Evolutionary conservation across 345 rosid species (phyloP), one percentile per base, ranked within the genome.

Genomic region (Eucalyptus melliodora): DNA sequence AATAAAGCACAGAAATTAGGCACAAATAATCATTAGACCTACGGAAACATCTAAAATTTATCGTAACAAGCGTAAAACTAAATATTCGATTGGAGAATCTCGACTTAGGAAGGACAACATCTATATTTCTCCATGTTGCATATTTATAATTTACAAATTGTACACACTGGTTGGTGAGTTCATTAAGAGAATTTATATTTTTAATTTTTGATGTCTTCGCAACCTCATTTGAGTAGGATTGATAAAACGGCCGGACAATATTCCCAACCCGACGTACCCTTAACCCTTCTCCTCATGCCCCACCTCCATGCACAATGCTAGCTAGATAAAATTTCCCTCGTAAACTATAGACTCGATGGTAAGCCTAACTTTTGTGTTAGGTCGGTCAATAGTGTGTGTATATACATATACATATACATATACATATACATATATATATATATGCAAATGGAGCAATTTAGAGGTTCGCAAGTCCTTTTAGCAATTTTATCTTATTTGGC

Each of bases 161-260:
- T 37, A 37, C 2, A 21, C 0, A 8, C 15, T 72, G 26, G 11
- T 72, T 72, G 8, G 4, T 0, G 0, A 23, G 0, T 72, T 17
- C 27, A 1, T 11, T 10, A 37, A 7, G 11, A 34, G 40, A 72
- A 72, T 72, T 37, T 16, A 69, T 0, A 16, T 31, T 69, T 69
- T 3, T 0, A 34, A 69, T 34, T 31, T 31, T 16, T 37, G 81
- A 5, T 31, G 7, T 31, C 7, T 31, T 69, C 24, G 0, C 42
- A 0, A 69, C 23, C 42, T 31, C 24, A 11, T 19, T 21, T 72
- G 27, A 37, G 5, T 10, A 21, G 7, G 82, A 37, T 3, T 19
- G 83, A 72, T 21, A 6, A 37, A 37, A 11, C 3, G 26, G 24
- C 1, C 6, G 7, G 45, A 37, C 45, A 19, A 72, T 72, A 40